These are phyloP conservation scores for Deakozyma indianensis DNA, from an alignment of 805 yeast genomes.

Conservation along the genomic window DNA sequence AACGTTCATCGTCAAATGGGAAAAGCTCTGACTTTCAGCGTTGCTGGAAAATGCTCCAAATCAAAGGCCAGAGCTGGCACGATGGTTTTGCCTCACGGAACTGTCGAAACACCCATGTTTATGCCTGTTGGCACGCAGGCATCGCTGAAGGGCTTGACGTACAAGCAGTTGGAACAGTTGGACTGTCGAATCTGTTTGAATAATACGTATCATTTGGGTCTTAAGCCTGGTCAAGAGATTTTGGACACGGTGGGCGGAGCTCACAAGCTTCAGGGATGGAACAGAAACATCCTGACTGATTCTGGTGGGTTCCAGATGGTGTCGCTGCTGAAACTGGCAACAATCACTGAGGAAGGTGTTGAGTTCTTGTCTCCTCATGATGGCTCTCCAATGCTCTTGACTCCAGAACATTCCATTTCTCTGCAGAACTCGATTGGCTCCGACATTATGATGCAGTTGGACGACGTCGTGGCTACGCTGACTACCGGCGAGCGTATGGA, in stretches of 20 bases:
- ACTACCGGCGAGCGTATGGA: constrained; percentile 31
- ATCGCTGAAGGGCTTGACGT: constrained; percentile 29
- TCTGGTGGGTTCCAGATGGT: constrained; percentile 35
- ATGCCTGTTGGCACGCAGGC: constrained; percentile 37
- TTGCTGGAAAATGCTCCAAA: constrained; percentile 27
- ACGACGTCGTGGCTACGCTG: constrained; percentile 30
- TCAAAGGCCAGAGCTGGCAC: constrained; percentile 30
- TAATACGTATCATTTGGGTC: constrained; percentile 30
- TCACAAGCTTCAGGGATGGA: constrained; percentile 28
- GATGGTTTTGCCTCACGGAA: constrained; percentile 29
- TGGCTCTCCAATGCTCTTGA: constrained; percentile 30
- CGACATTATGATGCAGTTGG: constrained; percentile 33
- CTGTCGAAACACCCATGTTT: constrained; percentile 29
- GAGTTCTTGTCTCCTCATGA: constrained; percentile 31
- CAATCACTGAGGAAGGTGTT: constrained; percentile 33
- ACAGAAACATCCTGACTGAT: constrained; percentile 28
- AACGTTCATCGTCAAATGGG: too few species aligned
- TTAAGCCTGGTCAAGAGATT: constrained; percentile 28
- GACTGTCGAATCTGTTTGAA: constrained; percentile 30
- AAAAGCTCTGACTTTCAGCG: constrained; percentile 24
- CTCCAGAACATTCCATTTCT: constrained; percentile 33
- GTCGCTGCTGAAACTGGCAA: constrained; percentile 28
- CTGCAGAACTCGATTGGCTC: constrained; percentile 31
- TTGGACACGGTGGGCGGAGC: constrained; percentile 30
- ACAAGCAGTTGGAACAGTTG: constrained; percentile 25